Base-by-base conservation (phyloP, 2,329 filamentous ascomycete species). In the Botrytis elliptica region DNA sequence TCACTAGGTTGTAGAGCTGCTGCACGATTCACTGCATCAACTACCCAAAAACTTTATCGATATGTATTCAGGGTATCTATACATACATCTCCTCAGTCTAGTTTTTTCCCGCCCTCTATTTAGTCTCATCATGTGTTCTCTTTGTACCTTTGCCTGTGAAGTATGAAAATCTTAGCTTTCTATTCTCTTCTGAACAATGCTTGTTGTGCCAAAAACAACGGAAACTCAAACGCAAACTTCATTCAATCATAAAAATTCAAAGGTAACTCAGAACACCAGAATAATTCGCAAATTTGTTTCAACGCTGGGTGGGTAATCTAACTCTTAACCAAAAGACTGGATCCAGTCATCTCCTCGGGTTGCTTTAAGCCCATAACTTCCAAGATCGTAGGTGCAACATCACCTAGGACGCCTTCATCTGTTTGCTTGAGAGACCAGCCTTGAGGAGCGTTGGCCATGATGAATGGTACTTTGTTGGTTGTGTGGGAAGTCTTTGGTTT, bases 401-500 rank as follows among this genome's bases (percentile, higher is more conserved):
- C 96, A 75, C 96, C 96, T 36, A 99, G 88, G n/a, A 99, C 96
- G 81, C 94, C 95, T 44, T 72, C 71, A 75, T 91, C 90, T 22
- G 82, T 81, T 73, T 89, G 87, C 85, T 94, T 92, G 80, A 99
- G 86, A 79, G 90, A 93, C 91, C 92, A 98, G 79, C 93, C 93
- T 81, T 92, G 88, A 59, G 96, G 96, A 14, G 95, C 95, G 83
- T 98, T 99, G 82, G 95, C 94, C 95, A 99, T 97, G 84, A 98
- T 90, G 82, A 99, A 95, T 16, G 96, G 96, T 71, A 99, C 96
- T 84, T 96, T 96, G 89, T 99, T 99, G 78, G 92, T 95, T 64
- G 96, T 99, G 87, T 99, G 96, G 70, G 93, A 95, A 14, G 96
- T 99, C 90, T 99, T 99, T 79, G 96, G 96, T 82, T 94, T 97